Base-by-base conservation (phyloP, 495 filamentous ascomycete species). In the Darksidea phi region DNA sequence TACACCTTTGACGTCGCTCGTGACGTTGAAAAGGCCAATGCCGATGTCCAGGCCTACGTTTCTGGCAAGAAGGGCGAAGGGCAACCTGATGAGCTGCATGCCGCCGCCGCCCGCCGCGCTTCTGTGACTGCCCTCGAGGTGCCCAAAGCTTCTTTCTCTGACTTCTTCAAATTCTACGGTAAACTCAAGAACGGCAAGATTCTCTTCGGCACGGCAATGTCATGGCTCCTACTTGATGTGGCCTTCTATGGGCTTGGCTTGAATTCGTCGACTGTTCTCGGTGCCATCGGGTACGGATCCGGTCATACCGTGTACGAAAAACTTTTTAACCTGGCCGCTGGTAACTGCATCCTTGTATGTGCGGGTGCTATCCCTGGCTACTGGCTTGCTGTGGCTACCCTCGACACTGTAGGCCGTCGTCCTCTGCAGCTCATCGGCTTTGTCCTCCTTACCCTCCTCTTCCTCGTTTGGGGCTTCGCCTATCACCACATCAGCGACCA, bases 1-100 rank as follows among this genome's bases (percentile, higher is more conserved):
- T 91, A 89, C 72, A 96, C 90, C 34, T 93, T 95, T 64, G 89
- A 94, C 69, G 84, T 95, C 10, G 78, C 80, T 38, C 82, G 79
- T 32, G 88, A 95, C 67, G 79, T 88, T 36, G 78, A 87, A 69
- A 82, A 90, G 74, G 88, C 79, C 37, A 78, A 77, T 60, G 79
- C 79, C 21, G 88, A 91, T 64, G 81, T 85, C 58, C 78, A 83
- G 63, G 83, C 83, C 0, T 76, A 73, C 45, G 60, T 67, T 6
- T 67, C 66, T 32, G 61, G 66, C 20, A 60, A 41, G 20, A 45
- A 62, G 2, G 60, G 60, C 23, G 82, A 86, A 56, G 85, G 86
- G 60, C 54, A 78, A 36, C 82, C 86, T 8, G 86, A 90, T 63
- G 83, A 87, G 63, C 67, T 89, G 24, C 61, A 73, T 32, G 86